Evolutionary conservation across 2,329 filamentous ascomycete species (phyloP), one percentile per base, ranked within the genome.

Genomic region (Neofusicoccum parvum): DNA sequence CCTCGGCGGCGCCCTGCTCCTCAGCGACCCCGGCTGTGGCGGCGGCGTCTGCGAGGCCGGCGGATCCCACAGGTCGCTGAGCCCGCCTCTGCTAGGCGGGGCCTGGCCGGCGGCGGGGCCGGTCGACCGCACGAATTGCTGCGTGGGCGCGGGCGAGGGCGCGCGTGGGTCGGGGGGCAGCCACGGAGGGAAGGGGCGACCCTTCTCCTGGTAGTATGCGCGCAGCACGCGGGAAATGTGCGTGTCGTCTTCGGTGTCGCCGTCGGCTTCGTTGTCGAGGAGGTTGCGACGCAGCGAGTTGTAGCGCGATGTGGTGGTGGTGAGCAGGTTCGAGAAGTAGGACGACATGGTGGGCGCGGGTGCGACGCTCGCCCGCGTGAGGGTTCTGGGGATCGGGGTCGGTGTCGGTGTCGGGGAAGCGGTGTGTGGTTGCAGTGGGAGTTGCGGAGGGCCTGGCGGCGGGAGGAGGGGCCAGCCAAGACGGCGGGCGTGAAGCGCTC

Each of bases 211-310:
- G 83, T 99, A 98, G 85, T 98, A 97, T 72, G 88, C 90, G 72
- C 95, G 91, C 32, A 99, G 87, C 41, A 96, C 93, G 72, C 95
- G 92, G 80, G 92, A 96, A 73, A 98, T 91, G 81, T 98, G 93
- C 2, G 93, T 96, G 81, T 96, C 92, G 81, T 98, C 94, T 79
- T 96, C 81, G 62, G 82, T 83, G 74, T 85, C 82, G 72, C 82
- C 82, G 74, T 85, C 82, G 65, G 79, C 78, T 74, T 84, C 82
- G 75, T 79, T 79, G 41, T 91, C 87, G 69, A 94, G 87, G 68
- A 92, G 88, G 67, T 89, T 89, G 66, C 80, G 84, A 45, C 85
- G 85, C 64, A 88, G 80, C 51, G 82, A 82, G 75, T 82, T 86
- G 77, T 88, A 86, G 62, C 84, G 82, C 50, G 85, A 82, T 74